Percentiles rank a stretch among this genome's conserved stretches.
Evolutionary conservation across 2,329 filamentous ascomycete species (phyloP).

Genomic region (Fusarium paranaense): DNA sequence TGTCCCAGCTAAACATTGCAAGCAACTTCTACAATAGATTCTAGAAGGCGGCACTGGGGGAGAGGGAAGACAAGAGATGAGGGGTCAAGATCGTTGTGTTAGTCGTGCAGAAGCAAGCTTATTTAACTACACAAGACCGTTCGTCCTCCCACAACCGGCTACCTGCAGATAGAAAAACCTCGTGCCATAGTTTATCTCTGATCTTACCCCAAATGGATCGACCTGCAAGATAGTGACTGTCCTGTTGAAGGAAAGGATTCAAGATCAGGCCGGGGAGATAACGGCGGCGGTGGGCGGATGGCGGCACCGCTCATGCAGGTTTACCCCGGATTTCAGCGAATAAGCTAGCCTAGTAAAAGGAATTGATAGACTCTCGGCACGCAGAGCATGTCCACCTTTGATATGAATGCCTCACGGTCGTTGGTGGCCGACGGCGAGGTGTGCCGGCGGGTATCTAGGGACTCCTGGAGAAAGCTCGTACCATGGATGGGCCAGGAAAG

Average conservation of each 20-base stretch:
- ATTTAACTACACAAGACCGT: constrained; percentile 18
- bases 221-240: constrained; percentile 19
- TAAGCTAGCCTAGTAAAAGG: constrained; percentile 10
- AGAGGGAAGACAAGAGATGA: background rate
- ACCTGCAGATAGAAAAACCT: background rate
- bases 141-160: background rate
- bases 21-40: background rate
- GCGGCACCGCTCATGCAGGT: background rate
- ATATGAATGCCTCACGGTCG: constrained; percentile 4
- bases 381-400: constrained; percentile 10
- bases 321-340: constrained; percentile 30
- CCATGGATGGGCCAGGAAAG: background rate
- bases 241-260: background rate
- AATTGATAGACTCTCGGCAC: background rate
- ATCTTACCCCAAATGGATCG: background rate
- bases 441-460: constrained; percentile 18
- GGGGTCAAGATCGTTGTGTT: background rate
- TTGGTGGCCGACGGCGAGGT: constrained; percentile 27
- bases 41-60: background rate
- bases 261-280: constrained; percentile 21
- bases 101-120: background rate
- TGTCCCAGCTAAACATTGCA: constrained; percentile 37
- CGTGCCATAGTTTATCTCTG: constrained; percentile 10
- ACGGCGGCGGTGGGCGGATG: constrained; percentile 12
- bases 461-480: background rate